A percentile compares a stretch with the other conserved stretches of the same genome.
Evolutionary conservation across 768 basidiomycete genomes (phyloP).

Genomic region (Podaxis sp.): DNA sequence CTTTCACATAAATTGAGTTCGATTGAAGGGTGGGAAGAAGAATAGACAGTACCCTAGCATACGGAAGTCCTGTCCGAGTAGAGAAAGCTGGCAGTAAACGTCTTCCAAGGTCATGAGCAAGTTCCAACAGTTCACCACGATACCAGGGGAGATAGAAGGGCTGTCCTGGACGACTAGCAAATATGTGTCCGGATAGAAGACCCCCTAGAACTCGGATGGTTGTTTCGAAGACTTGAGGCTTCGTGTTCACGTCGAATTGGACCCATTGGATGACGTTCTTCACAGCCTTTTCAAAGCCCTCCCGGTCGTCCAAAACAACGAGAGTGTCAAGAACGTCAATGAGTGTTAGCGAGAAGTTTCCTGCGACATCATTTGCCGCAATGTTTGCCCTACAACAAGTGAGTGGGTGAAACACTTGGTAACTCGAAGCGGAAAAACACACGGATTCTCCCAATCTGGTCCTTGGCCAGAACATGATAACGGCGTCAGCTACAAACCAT

Average conservation of each 20-base stretch:
- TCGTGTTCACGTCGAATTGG: constrained; percentile 90
- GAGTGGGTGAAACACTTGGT: constrained; percentile 13
- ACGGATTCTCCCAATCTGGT: constrained; percentile 87
- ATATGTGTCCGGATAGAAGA: constrained; percentile 81
- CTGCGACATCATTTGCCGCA: constrained; percentile 88
- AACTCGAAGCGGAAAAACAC: constrained; percentile 29
- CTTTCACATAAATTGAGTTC: constrained; percentile 34
- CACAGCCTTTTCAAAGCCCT: constrained; percentile 84
- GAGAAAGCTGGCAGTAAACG: constrained; percentile 89
- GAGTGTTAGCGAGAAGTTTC: constrained; percentile 87
- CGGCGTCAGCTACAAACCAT: constrained; percentile 67
- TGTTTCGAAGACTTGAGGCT: constrained; percentile 98
- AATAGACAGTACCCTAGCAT: constrained; percentile 65
- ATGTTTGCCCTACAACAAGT: constrained; percentile 54
- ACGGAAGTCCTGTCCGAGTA: constrained; percentile 90
- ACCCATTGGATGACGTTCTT: constrained; percentile 79
- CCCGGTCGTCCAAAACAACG: constrained; percentile 79
- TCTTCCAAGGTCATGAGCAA: constrained; percentile 87
- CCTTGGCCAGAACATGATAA: constrained; percentile 85
- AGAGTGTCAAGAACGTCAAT: constrained; percentile 86
- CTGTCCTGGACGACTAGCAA: constrained; percentile 64
- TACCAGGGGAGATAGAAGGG: constrained; percentile 86
- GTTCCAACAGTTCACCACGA: constrained; percentile 67
- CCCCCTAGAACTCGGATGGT: constrained; percentile 94
- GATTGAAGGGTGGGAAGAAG: constrained; percentile 9